Conservation (phyloP, 169 alveolate genomes). For the Toxoplasma gondii region DNA sequence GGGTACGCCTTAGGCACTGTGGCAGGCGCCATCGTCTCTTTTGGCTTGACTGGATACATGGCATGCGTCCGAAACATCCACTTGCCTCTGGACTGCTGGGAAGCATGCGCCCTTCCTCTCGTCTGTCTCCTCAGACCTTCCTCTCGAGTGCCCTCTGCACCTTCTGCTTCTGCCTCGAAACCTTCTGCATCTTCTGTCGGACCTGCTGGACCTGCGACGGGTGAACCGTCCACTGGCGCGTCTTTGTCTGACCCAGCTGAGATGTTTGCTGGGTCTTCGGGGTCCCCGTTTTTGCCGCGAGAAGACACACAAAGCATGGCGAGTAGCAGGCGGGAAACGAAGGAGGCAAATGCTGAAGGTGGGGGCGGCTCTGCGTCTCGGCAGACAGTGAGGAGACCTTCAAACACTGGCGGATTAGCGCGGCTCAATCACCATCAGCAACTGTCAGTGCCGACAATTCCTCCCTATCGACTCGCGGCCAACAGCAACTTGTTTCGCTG, state of each 20-base stretch:
- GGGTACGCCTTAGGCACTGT: slow-evolving; percentile 83
- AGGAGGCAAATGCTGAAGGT: no score
- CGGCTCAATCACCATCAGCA: not conserved
- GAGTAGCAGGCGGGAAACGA: no score
- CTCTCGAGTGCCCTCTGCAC: not conserved
- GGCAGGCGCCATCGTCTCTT: slow-evolving; percentile 77
- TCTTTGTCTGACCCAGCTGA: no score
- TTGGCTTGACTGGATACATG: slow-evolving; percentile 58
- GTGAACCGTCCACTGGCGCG: no score
- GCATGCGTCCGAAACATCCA: slow-evolving; percentile 8
- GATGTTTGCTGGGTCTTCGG: no score
- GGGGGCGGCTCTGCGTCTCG: no score
- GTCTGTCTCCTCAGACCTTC: slow-evolving; percentile 2
- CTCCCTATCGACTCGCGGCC: not conserved
- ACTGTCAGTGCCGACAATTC: slow-evolving; percentile 19
- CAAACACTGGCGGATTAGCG: no score
- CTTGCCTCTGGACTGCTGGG: slow-evolving; percentile 32
- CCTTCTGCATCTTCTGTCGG: not conserved
- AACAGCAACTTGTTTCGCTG: slow-evolving; percentile 1
- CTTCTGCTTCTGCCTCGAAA: not conserved
- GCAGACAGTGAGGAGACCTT: no score
- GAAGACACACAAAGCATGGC: no score
- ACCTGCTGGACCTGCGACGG: no score
- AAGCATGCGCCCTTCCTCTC: slow-evolving; percentile 35
- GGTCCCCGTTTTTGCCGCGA: no score